Percentiles rank a stretch among this genome's conserved stretches.
These are phyloP conservation scores for Picochlorum sp. DNA, from an alignment of 139 green algal species.

Conservation along the genomic window DNA sequence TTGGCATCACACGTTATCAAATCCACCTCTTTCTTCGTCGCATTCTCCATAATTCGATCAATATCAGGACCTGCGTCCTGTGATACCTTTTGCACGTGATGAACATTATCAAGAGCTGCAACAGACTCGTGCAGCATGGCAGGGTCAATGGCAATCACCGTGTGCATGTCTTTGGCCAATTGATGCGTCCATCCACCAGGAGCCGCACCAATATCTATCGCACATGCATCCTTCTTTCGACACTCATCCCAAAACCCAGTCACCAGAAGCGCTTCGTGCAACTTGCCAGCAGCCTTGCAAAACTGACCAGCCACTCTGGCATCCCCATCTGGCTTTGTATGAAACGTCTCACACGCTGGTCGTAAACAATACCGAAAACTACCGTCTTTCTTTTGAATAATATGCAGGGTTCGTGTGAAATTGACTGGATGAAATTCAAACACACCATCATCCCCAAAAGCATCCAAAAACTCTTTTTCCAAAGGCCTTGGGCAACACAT, in stretches of 20 bases:
- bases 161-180: slow-evolving; percentile 2
- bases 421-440: slow-evolving; percentile 10
- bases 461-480: slow-evolving; percentile 3
- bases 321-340: not conserved
- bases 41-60: not conserved
- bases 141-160: slow-evolving; percentile 20
- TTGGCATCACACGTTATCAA: slow-evolving; percentile 6
- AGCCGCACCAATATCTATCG: slow-evolving; percentile 20
- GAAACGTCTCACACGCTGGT: not conserved
- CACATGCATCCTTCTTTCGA: not conserved
- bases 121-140: slow-evolving; percentile 6
- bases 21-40: not conserved
- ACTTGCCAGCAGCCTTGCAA: slow-evolving; percentile 11
- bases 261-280: slow-evolving; percentile 2
- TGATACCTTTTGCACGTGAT: not conserved
- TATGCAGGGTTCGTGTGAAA: slow-evolving; percentile 1
- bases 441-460: not conserved
- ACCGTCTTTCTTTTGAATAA: not conserved
- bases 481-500: slow-evolving; percentile 4
- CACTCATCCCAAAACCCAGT: not conserved
- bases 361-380: slow-evolving; percentile 4
- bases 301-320: not conserved
- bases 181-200: slow-evolving; percentile 19
- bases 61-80: slow-evolving; percentile 9
- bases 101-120: slow-evolving; percentile 5